Evolutionary conservation across 2,329 filamentous ascomycete genomes (phyloP), one percentile per base, ranked within the genome.

Genomic region (Colletotrichum gigasporum): DNA sequence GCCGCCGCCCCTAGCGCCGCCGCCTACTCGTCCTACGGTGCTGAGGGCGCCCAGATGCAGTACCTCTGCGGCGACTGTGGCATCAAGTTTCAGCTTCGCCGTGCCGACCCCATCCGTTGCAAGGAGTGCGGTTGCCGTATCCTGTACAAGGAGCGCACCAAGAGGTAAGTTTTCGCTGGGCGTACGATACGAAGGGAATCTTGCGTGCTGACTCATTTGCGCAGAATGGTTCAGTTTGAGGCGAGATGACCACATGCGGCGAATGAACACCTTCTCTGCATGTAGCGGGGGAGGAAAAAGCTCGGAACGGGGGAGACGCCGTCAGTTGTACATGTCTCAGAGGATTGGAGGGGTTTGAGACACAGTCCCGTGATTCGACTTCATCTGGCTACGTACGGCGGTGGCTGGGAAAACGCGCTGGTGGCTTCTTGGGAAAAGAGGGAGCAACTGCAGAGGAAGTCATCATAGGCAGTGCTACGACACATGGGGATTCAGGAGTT

Each of bases 181-280:
- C n/a, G n/a, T n/a, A n/a, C n/a, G n/a, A n/a, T n/a, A n/a, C n/a
- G n/a, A n/a, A n/a, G n/a, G n/a, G n/a, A n/a, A n/a, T n/a, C n/a
- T n/a, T n/a, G n/a, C n/a, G 50, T 63, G 65, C 70, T 75, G 58
- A 76, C 59, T 20, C 20, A 57, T 16, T 62, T 12, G 41, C 50
- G 58, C 71, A 97, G 95, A 75, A 97, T 98, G 94, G 94, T 98
- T 53, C 96, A 99, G 81, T 98, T 99, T 74, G 94, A 99, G 84
- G 96, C 96, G 53, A 88, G 95, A 80, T 98, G 66, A 66, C 1
- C 11, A 24, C 18, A 24, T 24, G 37, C 18, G 51, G 5, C 10
- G 45, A 47, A 32, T 6, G 30, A 32, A 12, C 7, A 12, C 30
- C 30, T 42, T 18, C 11, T 22, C 22, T 42, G 39, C 39, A 24